Percentiles rank a stretch among this genome's conserved stretches.
Evolutionary conservation across 495 filamentous ascomycete species (phyloP).

Genomic region (Parmelia sp.): DNA sequence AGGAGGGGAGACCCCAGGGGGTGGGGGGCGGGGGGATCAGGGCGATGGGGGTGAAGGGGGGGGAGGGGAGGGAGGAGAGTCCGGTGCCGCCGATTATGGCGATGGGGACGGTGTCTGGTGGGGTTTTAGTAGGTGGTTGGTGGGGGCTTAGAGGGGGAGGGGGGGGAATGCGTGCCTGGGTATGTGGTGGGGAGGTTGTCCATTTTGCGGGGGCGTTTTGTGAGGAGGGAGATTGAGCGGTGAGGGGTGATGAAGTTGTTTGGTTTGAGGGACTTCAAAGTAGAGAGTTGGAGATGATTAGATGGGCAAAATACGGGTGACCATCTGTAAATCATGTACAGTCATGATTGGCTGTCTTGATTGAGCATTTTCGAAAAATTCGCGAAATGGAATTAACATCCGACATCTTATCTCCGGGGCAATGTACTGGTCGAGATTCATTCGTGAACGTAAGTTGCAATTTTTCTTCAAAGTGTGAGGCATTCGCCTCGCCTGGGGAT

Average conservation of each 20-base stretch:
- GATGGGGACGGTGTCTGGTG: conserved; percentile 69
- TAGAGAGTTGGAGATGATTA: background rate
- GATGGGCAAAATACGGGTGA: too few species aligned
- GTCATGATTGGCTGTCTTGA: background rate
- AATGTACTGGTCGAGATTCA: too few species aligned
- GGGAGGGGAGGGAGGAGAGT: conserved; percentile 59
- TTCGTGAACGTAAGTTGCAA: background rate
- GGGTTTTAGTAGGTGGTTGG: background rate
- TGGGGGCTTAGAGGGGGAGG: conserved; percentile 8
- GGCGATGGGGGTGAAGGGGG: conserved; percentile 75
- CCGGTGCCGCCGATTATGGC: conserved; percentile 97
- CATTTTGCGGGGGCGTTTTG: conserved; percentile 34
- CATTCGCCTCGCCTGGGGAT: background rate
- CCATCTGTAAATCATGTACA: background rate
- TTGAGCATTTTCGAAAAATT: too few species aligned
- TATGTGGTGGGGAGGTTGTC: conserved; percentile 50
- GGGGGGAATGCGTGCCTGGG: conserved; percentile 36
- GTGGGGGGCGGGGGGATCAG: conserved; percentile 60
- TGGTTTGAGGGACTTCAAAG: background rate
- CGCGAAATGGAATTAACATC: background rate
- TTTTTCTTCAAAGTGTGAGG: too few species aligned
- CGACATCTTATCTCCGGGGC: background rate
- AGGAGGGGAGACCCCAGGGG: conserved; percentile 89
- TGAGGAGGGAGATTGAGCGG: background rate
- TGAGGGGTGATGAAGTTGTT: background rate